A percentile compares a stretch with the other conserved stretches of the same genome.
phyloP scores from a whole-genome alignment of 1,284 basidiomycete genomes.

The Puccinia horiana region DNA sequence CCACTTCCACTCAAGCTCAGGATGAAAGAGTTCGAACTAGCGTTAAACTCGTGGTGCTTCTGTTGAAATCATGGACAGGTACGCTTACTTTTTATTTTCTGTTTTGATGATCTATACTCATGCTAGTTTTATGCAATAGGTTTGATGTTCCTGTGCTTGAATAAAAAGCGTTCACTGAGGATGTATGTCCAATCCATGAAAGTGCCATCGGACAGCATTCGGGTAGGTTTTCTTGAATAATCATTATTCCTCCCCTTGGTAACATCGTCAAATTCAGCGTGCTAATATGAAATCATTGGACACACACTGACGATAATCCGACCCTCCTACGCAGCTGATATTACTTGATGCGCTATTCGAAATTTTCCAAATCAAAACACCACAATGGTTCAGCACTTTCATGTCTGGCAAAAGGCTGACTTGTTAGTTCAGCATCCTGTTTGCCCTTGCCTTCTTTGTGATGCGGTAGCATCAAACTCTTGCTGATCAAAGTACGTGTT shows the following conservation, averaged over 20 bases:
- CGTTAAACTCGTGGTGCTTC: slow-evolving; percentile 74
- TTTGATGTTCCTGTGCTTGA: slow-evolving; percentile 89
- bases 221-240: slow-evolving; percentile 64
- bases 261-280: background rate
- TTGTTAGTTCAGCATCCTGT: slow-evolving; percentile 63
- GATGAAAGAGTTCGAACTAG: slow-evolving; percentile 73
- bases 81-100: slow-evolving; percentile 54
- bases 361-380: slow-evolving; percentile 83
- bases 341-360: slow-evolving; percentile 91
- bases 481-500: slow-evolving; percentile 12
- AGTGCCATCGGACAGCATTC: slow-evolving; percentile 80
- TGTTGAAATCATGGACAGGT: slow-evolving; percentile 94
- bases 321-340: slow-evolving; percentile 69
- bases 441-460: background rate
- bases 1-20: slow-evolving; percentile 69
- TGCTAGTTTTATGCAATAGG: slow-evolving; percentile 62
- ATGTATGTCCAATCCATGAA: slow-evolving; percentile 81
- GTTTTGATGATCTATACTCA: background rate
- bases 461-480: slow-evolving; percentile 14
- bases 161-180: slow-evolving; percentile 79
- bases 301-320: slow-evolving; percentile 39
- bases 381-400: slow-evolving; percentile 86
- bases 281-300: slow-evolving; percentile 12
- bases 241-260: slow-evolving; percentile 5
- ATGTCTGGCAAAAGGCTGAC: slow-evolving; percentile 81